These are phyloP conservation scores for Eimeria maxima DNA, from an alignment of 169 alveolate species.

Conservation along the genomic window DNA sequence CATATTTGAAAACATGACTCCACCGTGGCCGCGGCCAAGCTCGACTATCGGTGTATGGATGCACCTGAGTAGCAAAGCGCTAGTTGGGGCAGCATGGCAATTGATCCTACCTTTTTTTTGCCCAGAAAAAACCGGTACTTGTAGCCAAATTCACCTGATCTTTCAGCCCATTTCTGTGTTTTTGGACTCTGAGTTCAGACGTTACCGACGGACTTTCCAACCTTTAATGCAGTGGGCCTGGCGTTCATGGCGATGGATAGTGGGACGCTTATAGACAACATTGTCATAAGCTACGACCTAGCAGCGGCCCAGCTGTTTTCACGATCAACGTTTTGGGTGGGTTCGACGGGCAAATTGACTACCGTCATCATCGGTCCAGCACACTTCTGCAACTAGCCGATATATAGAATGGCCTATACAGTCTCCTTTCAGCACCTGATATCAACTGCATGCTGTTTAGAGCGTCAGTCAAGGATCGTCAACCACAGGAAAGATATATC, in stretches of 20 bases:
- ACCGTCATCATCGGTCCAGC: neutral
- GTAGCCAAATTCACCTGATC: neutral
- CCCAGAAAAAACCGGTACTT: neutral
- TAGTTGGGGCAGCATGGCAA: neutral
- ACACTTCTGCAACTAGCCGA: neutral
- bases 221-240: conserved; percentile 60
- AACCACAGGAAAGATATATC: neutral
- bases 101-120: neutral
- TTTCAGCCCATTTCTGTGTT: neutral
- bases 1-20: conserved; percentile 14
- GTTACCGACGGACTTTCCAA: neutral
- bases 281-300: conserved; percentile 2
- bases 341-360: neutral
- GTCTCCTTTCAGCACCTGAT: neutral
- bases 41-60: neutral
- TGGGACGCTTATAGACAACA: conserved; percentile 55
- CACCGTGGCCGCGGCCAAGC: conserved; percentile 50
- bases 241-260: conserved; percentile 58
- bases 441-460: neutral
- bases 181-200: neutral
- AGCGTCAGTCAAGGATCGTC: neutral
- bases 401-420: neutral
- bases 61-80: neutral
- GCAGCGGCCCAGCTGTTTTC: conserved; percentile 29
- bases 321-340: conserved; percentile 52